phyloP scores from a whole-genome alignment of 331 rosid species.

The Pyracantha coccinea region DNA sequence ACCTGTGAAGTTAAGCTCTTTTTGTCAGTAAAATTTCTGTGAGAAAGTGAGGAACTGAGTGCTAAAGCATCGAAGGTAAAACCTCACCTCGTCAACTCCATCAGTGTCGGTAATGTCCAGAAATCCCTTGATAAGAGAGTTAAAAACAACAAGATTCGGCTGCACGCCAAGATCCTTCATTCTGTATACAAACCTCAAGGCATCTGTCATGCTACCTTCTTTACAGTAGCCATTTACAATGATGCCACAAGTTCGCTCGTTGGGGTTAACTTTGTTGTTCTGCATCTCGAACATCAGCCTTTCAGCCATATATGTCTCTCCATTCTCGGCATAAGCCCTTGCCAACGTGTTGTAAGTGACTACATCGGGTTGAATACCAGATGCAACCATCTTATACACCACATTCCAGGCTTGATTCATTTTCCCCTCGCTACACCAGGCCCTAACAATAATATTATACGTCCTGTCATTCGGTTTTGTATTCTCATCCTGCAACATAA shows the following conservation, averaged over 20 bases:
- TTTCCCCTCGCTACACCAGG: constrained; percentile 71
- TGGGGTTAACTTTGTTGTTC: constrained; percentile 50
- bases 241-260: constrained; percentile 89
- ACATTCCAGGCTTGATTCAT: constrained; percentile 68
- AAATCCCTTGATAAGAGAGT: constrained; percentile 87
- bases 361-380: constrained; percentile 74
- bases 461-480: constrained; percentile 79
- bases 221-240: constrained; percentile 76
- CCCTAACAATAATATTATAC: constrained; percentile 74
- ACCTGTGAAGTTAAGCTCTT: constrained; percentile 51
- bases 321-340: constrained; percentile 80
- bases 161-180: constrained; percentile 74
- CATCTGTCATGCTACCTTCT: constrained; percentile 78
- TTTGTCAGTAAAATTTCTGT: constrained; percentile 3
- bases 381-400: constrained; percentile 61
- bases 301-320: constrained; percentile 70
- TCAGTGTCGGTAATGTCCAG: constrained; percentile 58
- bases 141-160: constrained; percentile 78
- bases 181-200: constrained; percentile 69
- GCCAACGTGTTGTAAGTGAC: constrained; percentile 87
- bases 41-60: not conserved
- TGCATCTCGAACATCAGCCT: constrained; percentile 63
- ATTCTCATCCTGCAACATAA: constrained; percentile 48
- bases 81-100: constrained; percentile 72
- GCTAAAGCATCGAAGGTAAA: not conserved